Evolutionary conservation across 768 basidiomycete genomes (phyloP), one percentile per base, ranked within the genome.

Genomic region (Termitomyces sp.): DNA sequence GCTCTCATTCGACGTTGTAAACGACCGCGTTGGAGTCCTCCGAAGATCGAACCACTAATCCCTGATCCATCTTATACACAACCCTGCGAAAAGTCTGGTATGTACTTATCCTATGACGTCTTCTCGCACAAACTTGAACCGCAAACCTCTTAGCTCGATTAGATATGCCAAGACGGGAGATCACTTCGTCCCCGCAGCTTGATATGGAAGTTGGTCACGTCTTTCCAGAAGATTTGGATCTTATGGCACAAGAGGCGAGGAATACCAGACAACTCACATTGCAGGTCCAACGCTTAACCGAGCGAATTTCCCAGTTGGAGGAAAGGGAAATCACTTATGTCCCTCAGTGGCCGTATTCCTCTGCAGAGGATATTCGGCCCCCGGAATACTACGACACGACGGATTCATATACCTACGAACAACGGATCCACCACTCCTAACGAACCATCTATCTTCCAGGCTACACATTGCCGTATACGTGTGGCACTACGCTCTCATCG

Each of bases 251-350:
- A 33, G 52, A 55, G 2, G 48, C 48, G 30, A 4, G 55, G 26
- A 50, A 14, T 16, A 26, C 38, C 16, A 55, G 40, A n/a, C 35
- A 32, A 18, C 26, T 61, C 6, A 35, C 40, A 12, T 13, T 48
- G 43, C 60, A 61, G 26, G 33, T 62, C 20, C 57, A 54, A 36
- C 48, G 32, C 12, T 28, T 62, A 49, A 58, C 35, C 5, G 57
- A 58, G 16, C 57, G 61, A 28, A 44, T 62, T n/a, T 30, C 35
- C 7, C 53, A 62, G 38, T 51, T 62, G 52, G 57, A 62, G 43
- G 61, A 47, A 35, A 48, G 54, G 32, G 56, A 54, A 32, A 6
- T 55, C 3, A 5, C 46, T n/a, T 55, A n/a, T 12, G 16, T 7
- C 4, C 32, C 28, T 20, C 53, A 49, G 2, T 58, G 52, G 52